Percentiles rank a stretch among this genome's conserved stretches.
phyloP scores from a whole-genome alignment of 768 basidiomycete genomes.

The Suillus decipiens region DNA sequence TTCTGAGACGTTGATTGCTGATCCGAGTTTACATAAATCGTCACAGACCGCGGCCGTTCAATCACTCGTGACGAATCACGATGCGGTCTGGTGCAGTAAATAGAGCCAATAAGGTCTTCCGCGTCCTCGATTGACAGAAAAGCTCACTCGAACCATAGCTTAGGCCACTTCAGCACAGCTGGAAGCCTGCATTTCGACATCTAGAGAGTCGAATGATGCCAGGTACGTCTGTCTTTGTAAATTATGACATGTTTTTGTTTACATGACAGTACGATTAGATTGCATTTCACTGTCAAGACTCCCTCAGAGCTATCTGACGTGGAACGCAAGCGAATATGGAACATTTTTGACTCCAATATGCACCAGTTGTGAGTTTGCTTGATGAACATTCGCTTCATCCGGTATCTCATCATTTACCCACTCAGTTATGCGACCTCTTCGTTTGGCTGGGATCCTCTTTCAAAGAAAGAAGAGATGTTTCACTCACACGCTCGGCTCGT shows the following conservation, averaged over 20 bases:
- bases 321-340: slow-evolving; percentile 52
- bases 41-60: neutral
- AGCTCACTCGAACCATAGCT: slow-evolving; percentile 6
- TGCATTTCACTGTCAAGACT: slow-evolving; percentile 25
- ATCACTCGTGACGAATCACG: slow-evolving; percentile 5
- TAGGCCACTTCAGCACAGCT: slow-evolving; percentile 28
- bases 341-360: slow-evolving; percentile 60
- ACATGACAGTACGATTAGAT: slow-evolving; percentile 13
- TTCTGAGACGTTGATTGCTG: neutral
- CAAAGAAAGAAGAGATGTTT: slow-evolving; percentile 65
- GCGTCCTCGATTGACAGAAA: neutral
- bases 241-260: neutral
- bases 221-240: slow-evolving; percentile 19
- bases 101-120: slow-evolving; percentile 38
- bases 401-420: neutral
- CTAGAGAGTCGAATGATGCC: slow-evolving; percentile 13
- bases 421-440: slow-evolving; percentile 58
- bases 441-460: slow-evolving; percentile 63
- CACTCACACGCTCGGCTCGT: slow-evolving; percentile 61
- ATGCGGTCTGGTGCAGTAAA: slow-evolving; percentile 23
- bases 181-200: slow-evolving; percentile 17
- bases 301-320: slow-evolving; percentile 36
- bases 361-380: slow-evolving; percentile 32
- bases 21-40: neutral
- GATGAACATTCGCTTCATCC: neutral